Conservation (phyloP, 495 filamentous ascomycete species). For the Penicillium crystallinum region DNA sequence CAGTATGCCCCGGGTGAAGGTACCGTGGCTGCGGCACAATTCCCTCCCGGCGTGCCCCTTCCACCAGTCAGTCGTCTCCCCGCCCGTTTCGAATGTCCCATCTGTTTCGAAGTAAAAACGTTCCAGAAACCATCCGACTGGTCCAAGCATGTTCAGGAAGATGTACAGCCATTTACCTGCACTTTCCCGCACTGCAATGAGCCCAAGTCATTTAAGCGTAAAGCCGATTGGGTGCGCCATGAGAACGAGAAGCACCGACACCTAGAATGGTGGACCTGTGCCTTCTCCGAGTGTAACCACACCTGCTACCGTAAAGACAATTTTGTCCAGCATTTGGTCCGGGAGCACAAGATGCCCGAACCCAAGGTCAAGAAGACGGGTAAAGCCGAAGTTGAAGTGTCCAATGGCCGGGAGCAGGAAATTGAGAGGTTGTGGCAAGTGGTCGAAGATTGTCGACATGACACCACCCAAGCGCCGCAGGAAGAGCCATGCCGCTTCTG, state of each 20-base stretch:
- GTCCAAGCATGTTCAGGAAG: conserved; percentile 97
- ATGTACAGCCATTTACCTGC: conserved; percentile 92
- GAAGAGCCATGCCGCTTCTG: conserved; percentile 93
- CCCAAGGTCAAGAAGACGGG: conserved; percentile 51
- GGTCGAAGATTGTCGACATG: conserved; percentile 74
- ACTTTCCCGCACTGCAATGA: conserved; percentile 82
- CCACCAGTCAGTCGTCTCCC: conserved; percentile 76
- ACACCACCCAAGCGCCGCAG: conserved; percentile 58
- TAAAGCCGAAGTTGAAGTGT: conserved; percentile 27
- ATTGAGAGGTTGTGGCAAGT: conserved; percentile 61
- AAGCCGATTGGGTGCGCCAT: conserved; percentile 95
- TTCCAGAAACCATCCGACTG: conserved; percentile 95
- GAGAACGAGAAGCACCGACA: conserved; percentile 92
- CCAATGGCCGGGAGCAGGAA: conserved; percentile 51
- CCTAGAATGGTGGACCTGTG: conserved; percentile 89
- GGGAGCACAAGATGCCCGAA: conserved; percentile 85
- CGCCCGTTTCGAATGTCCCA: conserved; percentile 85
- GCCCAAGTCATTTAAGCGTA: conserved; percentile 93
- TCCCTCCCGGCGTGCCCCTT: conserved; percentile 75
- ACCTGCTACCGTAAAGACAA: conserved; percentile 90
- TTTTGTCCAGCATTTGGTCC: conserved; percentile 90
- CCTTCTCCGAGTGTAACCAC: conserved; percentile 74
- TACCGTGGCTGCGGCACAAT: conserved; percentile 61
- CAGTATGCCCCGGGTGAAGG: conserved; percentile 59
- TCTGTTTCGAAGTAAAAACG: conserved; percentile 86